A percentile compares a stretch with the other conserved stretches of the same genome.
These are phyloP conservation scores for Rasamsonia emersonii DNA, from an alignment of 2,329 filamentous ascomycete genomes.

Conservation along the genomic window DNA sequence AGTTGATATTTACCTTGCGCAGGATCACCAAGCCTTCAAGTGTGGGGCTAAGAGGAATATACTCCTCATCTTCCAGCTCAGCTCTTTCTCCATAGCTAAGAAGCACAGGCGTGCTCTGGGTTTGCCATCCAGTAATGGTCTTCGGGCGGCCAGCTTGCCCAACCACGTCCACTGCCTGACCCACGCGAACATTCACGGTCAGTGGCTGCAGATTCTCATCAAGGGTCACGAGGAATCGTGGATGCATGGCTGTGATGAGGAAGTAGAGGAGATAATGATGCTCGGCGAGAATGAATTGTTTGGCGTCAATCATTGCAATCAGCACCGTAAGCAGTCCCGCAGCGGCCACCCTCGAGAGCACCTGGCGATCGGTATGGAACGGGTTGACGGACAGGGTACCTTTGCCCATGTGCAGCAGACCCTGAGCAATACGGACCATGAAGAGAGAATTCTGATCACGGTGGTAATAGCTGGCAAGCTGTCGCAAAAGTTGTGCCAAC, in stretches of 20 bases:
- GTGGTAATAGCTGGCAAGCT: slow-evolving; percentile 97
- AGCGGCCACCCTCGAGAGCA: slow-evolving; percentile 83
- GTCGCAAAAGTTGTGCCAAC: slow-evolving; percentile 84
- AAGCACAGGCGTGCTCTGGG: slow-evolving; percentile 95
- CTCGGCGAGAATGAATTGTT: slow-evolving; percentile 66
- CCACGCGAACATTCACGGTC: slow-evolving; percentile 91
- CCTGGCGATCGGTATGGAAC: slow-evolving; percentile 98
- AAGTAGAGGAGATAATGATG: slow-evolving; percentile 95
- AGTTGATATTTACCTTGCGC: slow-evolving; percentile 65
- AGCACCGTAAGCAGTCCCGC: slow-evolving; percentile 84
- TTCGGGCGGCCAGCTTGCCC: slow-evolving; percentile 95
- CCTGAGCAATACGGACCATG: slow-evolving; percentile 98
- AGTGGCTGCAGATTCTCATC: slow-evolving; percentile 91
- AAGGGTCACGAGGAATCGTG: slow-evolving; percentile 89
- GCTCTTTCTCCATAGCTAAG: slow-evolving; percentile 91
- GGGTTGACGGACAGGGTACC: slow-evolving; percentile 91
- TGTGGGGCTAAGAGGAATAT: slow-evolving; percentile 81
- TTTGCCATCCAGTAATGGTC: slow-evolving; percentile 99
- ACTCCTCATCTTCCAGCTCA: slow-evolving; percentile 95
- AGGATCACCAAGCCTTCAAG: slow-evolving; percentile 93
- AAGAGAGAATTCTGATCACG: slow-evolving; percentile 92
- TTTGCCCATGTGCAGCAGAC: slow-evolving; percentile 98
- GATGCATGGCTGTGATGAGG: slow-evolving; percentile 92
- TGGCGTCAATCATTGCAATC: slow-evolving; percentile 90
- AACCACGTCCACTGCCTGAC: slow-evolving; percentile 96